phyloP scores from a whole-genome alignment of 2,329 filamentous ascomycete species.

The Furcasterigmium furcatum region DNA sequence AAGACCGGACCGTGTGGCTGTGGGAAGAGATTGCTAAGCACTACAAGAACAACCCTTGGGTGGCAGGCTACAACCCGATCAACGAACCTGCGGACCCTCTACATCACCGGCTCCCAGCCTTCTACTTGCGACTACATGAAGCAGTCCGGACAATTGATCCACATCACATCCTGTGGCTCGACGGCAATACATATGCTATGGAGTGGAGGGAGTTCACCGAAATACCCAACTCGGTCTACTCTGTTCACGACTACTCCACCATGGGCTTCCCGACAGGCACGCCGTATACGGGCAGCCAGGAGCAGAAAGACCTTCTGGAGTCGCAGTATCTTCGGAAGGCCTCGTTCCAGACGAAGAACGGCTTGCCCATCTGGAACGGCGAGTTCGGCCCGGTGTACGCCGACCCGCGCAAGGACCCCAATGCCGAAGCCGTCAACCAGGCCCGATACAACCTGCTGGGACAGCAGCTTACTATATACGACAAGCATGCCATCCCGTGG shows the following conservation, averaged over 20 bases:
- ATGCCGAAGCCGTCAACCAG: constrained; percentile 31
- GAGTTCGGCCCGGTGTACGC: constrained; percentile 50
- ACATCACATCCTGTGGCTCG: constrained; percentile 40
- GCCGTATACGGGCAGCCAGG: constrained; percentile 31
- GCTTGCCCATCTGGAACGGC: constrained; percentile 43
- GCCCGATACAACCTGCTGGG: constrained; percentile 36
- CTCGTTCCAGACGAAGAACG: constrained; percentile 34
- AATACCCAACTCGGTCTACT: constrained; percentile 46
- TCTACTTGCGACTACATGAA: constrained; percentile 28
- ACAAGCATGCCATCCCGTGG: no score
- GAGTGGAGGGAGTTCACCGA: constrained; percentile 31
- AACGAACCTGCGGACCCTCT: constrained; percentile 15
- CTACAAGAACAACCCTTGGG: constrained; percentile 36
- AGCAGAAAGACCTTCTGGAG: constrained; percentile 38
- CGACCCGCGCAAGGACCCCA: constrained; percentile 31
- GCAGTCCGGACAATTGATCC: constrained; percentile 31
- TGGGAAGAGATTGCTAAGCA: constrained; percentile 37
- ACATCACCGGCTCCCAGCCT: constrained; percentile 26
- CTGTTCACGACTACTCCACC: constrained; percentile 49
- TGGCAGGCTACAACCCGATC: constrained; percentile 34
- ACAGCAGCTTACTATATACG: constrained; percentile 35
- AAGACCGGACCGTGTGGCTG: constrained; percentile 38
- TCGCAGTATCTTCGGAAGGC: constrained; percentile 37
- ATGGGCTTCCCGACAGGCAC: constrained; percentile 43
- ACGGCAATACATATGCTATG: constrained; percentile 39